Conservation (phyloP, 2,329 filamentous ascomycete genomes). For the Orbilia oligospora region DNA sequence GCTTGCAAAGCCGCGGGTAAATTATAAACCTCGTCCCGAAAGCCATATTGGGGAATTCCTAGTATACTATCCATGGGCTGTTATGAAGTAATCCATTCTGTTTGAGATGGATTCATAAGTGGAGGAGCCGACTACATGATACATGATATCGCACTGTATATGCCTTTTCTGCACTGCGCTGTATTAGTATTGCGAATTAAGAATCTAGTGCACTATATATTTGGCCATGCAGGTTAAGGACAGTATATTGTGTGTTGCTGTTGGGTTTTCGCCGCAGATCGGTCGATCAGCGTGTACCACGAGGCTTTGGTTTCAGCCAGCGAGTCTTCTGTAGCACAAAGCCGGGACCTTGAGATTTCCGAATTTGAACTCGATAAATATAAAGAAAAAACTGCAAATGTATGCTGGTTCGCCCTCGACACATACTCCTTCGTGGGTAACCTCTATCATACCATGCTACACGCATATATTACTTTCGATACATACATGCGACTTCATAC, state of each 20-base stretch:
- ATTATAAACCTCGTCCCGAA: slow-evolving; percentile 1
- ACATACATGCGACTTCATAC: too few species aligned
- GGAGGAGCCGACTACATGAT: too few species aligned
- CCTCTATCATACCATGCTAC: too few species aligned
- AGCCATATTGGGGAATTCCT: neutral
- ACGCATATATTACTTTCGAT: too few species aligned
- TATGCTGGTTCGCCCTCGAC: too few species aligned
- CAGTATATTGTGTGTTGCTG: slow-evolving; percentile 9
- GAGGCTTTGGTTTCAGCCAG: neutral
- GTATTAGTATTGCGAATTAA: too few species aligned
- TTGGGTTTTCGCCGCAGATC: slow-evolving; percentile 24
- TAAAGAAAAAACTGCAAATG: neutral
- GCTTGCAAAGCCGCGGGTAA: neutral
- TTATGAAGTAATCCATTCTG: neutral
- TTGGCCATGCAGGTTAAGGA: too few species aligned
- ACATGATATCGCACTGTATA: neutral
- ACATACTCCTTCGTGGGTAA: too few species aligned
- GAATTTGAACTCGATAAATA: neutral
- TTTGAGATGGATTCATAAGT: neutral
- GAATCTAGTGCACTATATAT: too few species aligned
- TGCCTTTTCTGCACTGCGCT: neutral
- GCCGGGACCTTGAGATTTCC: slow-evolving; percentile 11
- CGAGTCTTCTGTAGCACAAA: slow-evolving; percentile 8
- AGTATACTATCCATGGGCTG: neutral
- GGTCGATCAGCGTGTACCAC: slow-evolving; percentile 11